Conservation (phyloP, 2,329 filamentous ascomycete species). For the Ascocoryne sarcoides region DNA sequence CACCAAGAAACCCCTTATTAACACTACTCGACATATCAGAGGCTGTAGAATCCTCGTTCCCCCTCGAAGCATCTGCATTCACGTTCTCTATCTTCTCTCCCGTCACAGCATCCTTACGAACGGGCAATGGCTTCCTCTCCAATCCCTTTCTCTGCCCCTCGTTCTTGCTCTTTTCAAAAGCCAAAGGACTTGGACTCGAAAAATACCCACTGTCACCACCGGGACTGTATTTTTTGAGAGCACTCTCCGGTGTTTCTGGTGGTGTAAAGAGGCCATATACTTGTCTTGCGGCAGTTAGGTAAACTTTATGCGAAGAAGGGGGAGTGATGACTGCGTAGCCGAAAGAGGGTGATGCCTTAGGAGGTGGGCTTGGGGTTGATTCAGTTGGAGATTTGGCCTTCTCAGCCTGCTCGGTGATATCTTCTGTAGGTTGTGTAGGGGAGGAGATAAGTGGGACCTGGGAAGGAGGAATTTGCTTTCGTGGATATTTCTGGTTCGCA, state of each 20-base stretch:
- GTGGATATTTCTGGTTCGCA: no score
- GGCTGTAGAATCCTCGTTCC: background rate
- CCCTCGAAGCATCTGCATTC: no score
- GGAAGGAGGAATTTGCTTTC: no score
- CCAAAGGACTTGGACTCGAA: background rate
- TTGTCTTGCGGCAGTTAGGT: constrained; percentile 4
- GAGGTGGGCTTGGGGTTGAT: background rate
- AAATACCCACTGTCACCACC: background rate
- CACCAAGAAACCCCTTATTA: no score
- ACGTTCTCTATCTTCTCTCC: background rate
- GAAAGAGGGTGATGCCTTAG: background rate
- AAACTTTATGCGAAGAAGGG: constrained; percentile 2
- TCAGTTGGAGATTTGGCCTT: no score
- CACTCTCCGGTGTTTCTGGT: background rate
- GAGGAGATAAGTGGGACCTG: no score
- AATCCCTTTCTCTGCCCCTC: no score
- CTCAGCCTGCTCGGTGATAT: no score
- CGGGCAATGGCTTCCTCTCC: background rate
- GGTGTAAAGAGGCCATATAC: constrained; percentile 1
- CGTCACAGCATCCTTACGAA: no score
- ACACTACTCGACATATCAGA: no score
- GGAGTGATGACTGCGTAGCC: constrained; percentile 7
- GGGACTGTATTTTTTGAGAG: background rate
- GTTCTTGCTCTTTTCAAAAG: no score
- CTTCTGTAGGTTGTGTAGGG: no score